A percentile compares a stretch with the other conserved stretches of the same genome.
Evolutionary conservation across 768 basidiomycete species (phyloP).

Genomic region (Gymnopilus dilepis): DNA sequence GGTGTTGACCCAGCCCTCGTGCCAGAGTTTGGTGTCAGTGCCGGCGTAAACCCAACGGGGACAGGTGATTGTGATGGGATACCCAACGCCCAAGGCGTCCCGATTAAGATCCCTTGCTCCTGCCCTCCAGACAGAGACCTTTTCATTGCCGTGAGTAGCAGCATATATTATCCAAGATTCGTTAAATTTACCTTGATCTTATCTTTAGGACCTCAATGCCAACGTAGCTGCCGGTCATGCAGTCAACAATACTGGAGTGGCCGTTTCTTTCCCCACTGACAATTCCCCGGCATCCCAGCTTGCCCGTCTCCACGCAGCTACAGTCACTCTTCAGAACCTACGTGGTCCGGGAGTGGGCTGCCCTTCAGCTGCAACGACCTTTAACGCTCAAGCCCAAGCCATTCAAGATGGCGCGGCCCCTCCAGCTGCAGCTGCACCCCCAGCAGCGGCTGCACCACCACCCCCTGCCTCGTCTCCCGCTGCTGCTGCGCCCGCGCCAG

Average conservation of each 20-base stretch:
- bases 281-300: constrained; percentile 54
- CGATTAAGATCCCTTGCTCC: constrained; percentile 65
- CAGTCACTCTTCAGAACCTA: constrained; percentile 77
- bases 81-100: constrained; percentile 56
- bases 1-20: constrained; percentile 48
- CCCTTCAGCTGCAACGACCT: constrained; percentile 69
- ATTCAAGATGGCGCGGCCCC: constrained; percentile 37
- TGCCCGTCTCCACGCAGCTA: constrained; percentile 61
- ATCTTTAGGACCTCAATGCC: constrained; percentile 30
- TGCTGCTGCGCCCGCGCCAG: constrained; percentile 24
- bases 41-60: constrained; percentile 68
- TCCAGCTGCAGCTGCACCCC: constrained; percentile 17
- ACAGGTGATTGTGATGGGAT: constrained; percentile 67
- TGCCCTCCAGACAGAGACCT: constrained; percentile 62
- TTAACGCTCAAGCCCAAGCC: constrained; percentile 47
- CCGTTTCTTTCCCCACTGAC: constrained; percentile 68
- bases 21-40: constrained; percentile 60
- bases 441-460: constrained; percentile 8
- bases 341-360: constrained; percentile 71
- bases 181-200: background rate
- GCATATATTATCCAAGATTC: background rate
- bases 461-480: constrained; percentile 21
- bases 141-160: constrained; percentile 53
- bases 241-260: constrained; percentile 66
- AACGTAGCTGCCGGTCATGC: constrained; percentile 68